Evolutionary conservation across 306 rosid species (phyloP), one percentile per base, ranked within the genome.

Genomic region (Acacia confusa): DNA sequence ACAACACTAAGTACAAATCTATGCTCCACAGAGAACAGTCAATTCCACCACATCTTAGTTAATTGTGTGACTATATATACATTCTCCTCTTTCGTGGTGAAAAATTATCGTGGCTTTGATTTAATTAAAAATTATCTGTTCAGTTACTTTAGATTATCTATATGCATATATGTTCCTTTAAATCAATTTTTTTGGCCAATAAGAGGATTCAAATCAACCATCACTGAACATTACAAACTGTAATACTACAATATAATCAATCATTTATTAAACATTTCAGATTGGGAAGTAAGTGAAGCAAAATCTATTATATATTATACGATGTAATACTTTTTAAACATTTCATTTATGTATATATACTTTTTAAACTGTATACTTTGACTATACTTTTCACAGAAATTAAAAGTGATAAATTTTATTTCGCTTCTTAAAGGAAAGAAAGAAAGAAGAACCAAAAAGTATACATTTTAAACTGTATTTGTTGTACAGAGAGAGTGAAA

Each of bases 391-490:
- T 75, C 71, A 65, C 57, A 30, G 75, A 58, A 52, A 71, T 72
- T 64, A 64, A 74, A 30, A 65, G 89, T 74, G 82, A 77, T 82
- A 86, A 78, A 78, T 73, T 70, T 30, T 69, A 34, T 82, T 43
- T 73, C 84, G 53, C 75, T 76, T 72, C 47, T 81, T 8, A 36
- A 65, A 34, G 68, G 48, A 8, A 47, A n/a, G n/a, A n/a, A n/a
- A n/a, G n/a, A n/a, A n/a, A 5, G 72, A n/a, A 71, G 75, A 77
- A 81, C 68, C 58, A 70, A 64, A 36, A 63, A 78, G 69, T 78
- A 80, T 87, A 75, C 87, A 82, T 65, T 78, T 57, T 78, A 67
- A 79, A 78, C 40, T 41, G 82, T 78, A 83, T 83, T 53, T 65
- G 72, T 44, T 76, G 74, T 63, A 88, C 76, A 70, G 20, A 60